Evolutionary conservation across 768 basidiomycete genomes (phyloP), one percentile per base, ranked within the genome.

Genomic region (Clitopilus hobsonii): DNA sequence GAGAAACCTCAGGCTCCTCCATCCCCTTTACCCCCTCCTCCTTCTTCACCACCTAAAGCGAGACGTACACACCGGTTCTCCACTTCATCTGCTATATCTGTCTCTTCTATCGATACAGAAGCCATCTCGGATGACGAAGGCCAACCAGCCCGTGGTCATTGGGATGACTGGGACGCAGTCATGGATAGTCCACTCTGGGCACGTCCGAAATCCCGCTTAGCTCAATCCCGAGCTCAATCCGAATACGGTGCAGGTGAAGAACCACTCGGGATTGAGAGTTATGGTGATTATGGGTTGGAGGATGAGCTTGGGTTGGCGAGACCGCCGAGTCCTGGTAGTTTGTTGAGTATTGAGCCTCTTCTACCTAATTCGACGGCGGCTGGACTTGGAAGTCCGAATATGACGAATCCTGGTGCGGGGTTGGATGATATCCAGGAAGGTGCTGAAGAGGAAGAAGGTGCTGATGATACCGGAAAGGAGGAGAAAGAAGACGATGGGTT

Each of bases 351-450:
- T 51, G 81, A 85, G 53, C 82, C 84, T 26, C 72, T 86, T n/a
- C 61, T 84, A 27, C 69, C 73, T 6, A 66, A 74, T 8, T 65
- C 72, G 14, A 45, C 29, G 6, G 29, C 29, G 13, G 32, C 32
- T 11, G 32, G 32, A 10, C 13, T 11, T 45, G 18, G 10, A 18
- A 45, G 18, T 23, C 22, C 41, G 4, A 10, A 10, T 2, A 18
- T 11, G 41, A 3, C 41, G 18, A 52, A 49, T n/a, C 36, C 30
- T 5, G 58, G 58, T 2, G 52, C 59, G 28, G 74, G 74, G 0
- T 67, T 85, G n/a, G 82, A 80, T 49, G 81, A 84, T 60, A 85
- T 86, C 28, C 77, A 79, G 7, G 84, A 86, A 62, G 81, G 80
- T n/a, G 79, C 78, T 25, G 84, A 85, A 60, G 81, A 81, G 22